Percentiles rank a stretch among this genome's conserved stretches.
phyloP scores from a whole-genome alignment of 192 early-diverging fungal genomes.

The Podila verticillata region DNA sequence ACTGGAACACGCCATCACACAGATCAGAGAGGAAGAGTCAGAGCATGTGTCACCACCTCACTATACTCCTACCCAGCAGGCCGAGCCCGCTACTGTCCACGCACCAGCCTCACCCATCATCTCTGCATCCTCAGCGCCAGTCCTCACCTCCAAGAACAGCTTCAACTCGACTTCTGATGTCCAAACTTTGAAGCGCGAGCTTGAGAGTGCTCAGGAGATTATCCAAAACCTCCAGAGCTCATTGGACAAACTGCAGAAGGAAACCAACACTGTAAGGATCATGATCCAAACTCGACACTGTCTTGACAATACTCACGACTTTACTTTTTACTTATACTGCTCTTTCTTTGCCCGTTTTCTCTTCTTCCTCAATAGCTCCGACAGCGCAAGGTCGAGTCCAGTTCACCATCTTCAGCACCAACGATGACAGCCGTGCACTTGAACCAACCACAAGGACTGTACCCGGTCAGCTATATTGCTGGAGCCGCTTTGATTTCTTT shows the following conservation, averaged over 20 bases:
- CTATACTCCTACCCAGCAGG: conserved; percentile 1
- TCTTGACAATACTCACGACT: not conserved
- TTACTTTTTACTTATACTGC: not conserved
- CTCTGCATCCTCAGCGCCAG: not conserved
- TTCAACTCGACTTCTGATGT: conserved; percentile 10
- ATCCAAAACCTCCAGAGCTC: conserved; percentile 27
- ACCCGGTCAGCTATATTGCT: conserved; percentile 30
- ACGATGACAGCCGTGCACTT: conserved; percentile 17
- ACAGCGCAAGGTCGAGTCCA: conserved; percentile 31
- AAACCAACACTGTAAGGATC: conserved; percentile 27
- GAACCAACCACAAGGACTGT: conserved; percentile 22
- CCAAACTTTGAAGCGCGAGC: conserved; percentile 28
- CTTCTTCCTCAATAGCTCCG: conserved; percentile 20
- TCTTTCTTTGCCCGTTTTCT: not conserved
- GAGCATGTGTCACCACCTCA: conserved; percentile 3
- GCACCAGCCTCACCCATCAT: conserved; percentile 11
- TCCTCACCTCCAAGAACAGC: not conserved
- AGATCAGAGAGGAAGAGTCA: conserved; percentile 20
- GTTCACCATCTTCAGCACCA: conserved; percentile 21
- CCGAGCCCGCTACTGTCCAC: conserved; percentile 1
- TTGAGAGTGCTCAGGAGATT: conserved; percentile 17
- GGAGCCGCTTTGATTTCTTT: conserved; percentile 36
- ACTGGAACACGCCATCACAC: conserved; percentile 18
- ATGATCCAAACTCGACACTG: not conserved
- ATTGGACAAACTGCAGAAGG: conserved; percentile 23